Conservation (phyloP, 768 basidiomycete species). For the Boletus bicolor region DNA sequence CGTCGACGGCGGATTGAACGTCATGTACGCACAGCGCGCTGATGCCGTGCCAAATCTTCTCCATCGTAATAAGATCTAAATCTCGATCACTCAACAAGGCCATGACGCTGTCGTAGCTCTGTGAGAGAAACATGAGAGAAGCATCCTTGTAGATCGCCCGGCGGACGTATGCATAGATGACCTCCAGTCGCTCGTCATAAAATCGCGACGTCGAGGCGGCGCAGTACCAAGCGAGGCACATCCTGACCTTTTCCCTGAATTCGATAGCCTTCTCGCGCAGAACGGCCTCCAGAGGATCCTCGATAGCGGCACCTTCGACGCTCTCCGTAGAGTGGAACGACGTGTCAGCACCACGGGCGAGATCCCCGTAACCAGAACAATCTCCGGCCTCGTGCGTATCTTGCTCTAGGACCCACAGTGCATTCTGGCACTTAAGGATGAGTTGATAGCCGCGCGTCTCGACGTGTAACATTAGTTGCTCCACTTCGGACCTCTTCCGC, state of each 20-base stretch:
- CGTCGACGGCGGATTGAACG: constrained; percentile 29
- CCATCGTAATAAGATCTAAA: constrained; percentile 31
- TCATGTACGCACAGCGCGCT: constrained; percentile 29
- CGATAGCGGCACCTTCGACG: background rate
- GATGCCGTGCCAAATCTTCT: constrained; percentile 35
- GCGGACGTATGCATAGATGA: constrained; percentile 37
- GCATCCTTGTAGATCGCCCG: constrained; percentile 37
- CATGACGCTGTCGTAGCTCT: constrained; percentile 31
- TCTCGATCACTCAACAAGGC: constrained; percentile 29
- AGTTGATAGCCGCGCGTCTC: constrained; percentile 36
- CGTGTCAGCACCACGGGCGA: background rate
- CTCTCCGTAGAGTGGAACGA: constrained; percentile 13
- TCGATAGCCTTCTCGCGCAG: constrained; percentile 32
- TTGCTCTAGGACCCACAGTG: constrained; percentile 36
- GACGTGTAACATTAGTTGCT: constrained; percentile 29
- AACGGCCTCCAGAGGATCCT: constrained; percentile 35
- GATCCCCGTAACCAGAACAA: constrained; percentile 22
- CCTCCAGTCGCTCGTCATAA: constrained; percentile 32
- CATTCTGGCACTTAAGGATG: constrained; percentile 34
- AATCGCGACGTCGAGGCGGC: constrained; percentile 30
- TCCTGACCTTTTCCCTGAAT: constrained; percentile 33
- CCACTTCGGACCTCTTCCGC: constrained; percentile 30
- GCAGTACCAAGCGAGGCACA: constrained; percentile 34
- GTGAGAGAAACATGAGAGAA: constrained; percentile 37
- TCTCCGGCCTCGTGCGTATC: constrained; percentile 15